phyloP scores from a whole-genome alignment of 257 asterid genomes.

The Ocimum tenuiflorum region DNA sequence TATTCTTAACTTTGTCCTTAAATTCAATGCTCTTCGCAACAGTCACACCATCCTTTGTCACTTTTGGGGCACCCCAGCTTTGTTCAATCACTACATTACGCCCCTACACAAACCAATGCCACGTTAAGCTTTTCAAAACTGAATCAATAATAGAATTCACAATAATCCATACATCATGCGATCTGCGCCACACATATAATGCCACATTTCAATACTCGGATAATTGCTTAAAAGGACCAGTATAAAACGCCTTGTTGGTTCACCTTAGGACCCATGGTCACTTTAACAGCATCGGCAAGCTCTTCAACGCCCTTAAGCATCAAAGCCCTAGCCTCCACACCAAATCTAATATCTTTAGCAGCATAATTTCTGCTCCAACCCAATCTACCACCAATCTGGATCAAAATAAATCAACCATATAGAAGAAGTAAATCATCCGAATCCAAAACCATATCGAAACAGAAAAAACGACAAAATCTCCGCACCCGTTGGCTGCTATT shows the following conservation, averaged over 20 bases:
- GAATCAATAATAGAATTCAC: too few species aligned
- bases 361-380: slow-evolving; percentile 78
- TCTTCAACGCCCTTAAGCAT: slow-evolving; percentile 96
- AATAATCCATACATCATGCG: not conserved
- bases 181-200: not conserved
- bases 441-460: not conserved
- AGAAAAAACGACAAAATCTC: too few species aligned
- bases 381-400: slow-evolving; percentile 55
- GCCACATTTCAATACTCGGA: not conserved
- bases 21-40: slow-evolving; percentile 96
- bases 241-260: not conserved
- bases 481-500: slow-evolving; percentile 56
- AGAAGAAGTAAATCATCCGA: not conserved
- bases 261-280: slow-evolving; percentile 98
- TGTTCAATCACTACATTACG: slow-evolving; percentile 91
- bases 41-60: slow-evolving; percentile 95
- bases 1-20: slow-evolving; percentile 70
- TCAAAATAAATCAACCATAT: slow-evolving; percentile 8
- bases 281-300: slow-evolving; percentile 88
- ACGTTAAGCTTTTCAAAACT: not conserved
- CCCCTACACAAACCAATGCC: slow-evolving; percentile 44
- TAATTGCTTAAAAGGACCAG: not conserved
- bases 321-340: slow-evolving; percentile 80
- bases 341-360: slow-evolving; percentile 82
- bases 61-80: slow-evolving; percentile 98